Base-by-base conservation (phyloP, 371 early-diverging fungal species). In the Mortierella sp. region DNA sequence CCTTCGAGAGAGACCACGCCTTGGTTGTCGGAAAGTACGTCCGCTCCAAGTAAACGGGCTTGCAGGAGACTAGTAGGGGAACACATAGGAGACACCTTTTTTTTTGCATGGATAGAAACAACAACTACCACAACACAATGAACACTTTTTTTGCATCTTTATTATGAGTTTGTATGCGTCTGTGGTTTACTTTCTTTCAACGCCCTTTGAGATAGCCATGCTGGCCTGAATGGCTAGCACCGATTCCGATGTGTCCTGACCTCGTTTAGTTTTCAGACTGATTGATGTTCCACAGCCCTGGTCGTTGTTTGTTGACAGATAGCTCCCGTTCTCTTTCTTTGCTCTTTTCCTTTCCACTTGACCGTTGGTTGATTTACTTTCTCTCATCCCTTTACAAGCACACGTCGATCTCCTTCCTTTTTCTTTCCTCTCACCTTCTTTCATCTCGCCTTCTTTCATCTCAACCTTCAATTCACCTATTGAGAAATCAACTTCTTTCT, bases 1-100 rank as follows among this genome's bases (percentile, higher is more conserved):
- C 99, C 69, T 99, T 99, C 89, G 99, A 99, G 92, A 96, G 99
- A 92, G 99, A 99, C 90, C 99, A 99, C 95, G 99, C 99, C 78
- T 92, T 99, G 59, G 99, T 99, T 72, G 96, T 99, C 76, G 99
- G 99, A 79, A 93, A 93, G 83, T 98, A 98, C 86, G 90, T 92
- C 82, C 89, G 93, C 73, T 80, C 90, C 87, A 91, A 92, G 87
- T 92, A 92, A 89, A 89, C 4, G 1, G 53, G 31, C 31, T 31
- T 31, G 34, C 11, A 28, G 55, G 59, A 59, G 28, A 31, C 28
- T 16, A 19, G 40, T 73, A 53, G 61, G 40, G 26, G 28, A n/a
- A 31, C 10, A 54, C 24, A 54, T 2, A 28, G 13, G 48, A 46
- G 48, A 46, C 43, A 46, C 37, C 34, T 64, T 74, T 48, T n/a